Percentiles rank a stretch among this genome's conserved stretches.
phyloP scores from a whole-genome alignment of 2,329 filamentous ascomycete genomes.

The Colletotrichum shisoi region DNA sequence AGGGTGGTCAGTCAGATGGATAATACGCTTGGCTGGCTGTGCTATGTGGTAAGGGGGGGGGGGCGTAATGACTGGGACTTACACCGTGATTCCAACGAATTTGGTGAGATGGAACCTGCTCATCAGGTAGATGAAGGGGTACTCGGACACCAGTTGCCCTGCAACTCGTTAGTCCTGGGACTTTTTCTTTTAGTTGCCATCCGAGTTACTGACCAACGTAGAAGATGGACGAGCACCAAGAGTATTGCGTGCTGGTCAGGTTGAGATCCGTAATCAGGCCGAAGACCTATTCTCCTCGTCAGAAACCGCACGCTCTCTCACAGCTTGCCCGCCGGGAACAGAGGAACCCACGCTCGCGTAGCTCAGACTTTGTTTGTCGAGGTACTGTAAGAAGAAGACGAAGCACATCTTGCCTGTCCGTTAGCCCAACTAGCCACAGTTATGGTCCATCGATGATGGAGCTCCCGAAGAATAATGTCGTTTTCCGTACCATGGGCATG shows the following conservation, averaged over 20 bases:
- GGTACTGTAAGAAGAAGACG: conserved; percentile 55
- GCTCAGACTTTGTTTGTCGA: conserved; percentile 60
- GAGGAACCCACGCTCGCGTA: conserved; percentile 50
- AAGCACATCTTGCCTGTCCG: conserved; percentile 49
- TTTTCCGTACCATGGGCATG: conserved; percentile 44
- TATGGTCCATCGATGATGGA: too few species aligned
- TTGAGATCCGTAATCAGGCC: conserved; percentile 57
- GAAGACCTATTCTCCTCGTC: conserved; percentile 47
- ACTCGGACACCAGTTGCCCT: conserved; percentile 57
- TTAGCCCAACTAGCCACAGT: conserved; percentile 1
- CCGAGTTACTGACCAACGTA: conserved; percentile 46
- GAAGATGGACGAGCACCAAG: conserved; percentile 55
- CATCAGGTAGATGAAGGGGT: conserved; percentile 62
- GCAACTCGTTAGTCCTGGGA: fast-evolving
- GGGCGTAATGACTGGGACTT: conserved; percentile 34
- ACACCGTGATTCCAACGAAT: conserved; percentile 59
- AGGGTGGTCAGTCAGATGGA: not conserved
- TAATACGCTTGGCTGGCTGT: too few species aligned
- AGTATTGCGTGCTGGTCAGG: conserved; percentile 56
- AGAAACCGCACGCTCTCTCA: too few species aligned
- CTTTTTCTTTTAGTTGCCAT: fast-evolving
- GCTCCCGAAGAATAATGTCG: not conserved
- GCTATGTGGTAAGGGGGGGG: too few species aligned
- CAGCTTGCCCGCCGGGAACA: too few species aligned
- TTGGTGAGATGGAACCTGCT: conserved; percentile 57